These are phyloP conservation scores for Leptodermis oblonga DNA, from an alignment of 257 asterid species.

Conservation along the genomic window DNA sequence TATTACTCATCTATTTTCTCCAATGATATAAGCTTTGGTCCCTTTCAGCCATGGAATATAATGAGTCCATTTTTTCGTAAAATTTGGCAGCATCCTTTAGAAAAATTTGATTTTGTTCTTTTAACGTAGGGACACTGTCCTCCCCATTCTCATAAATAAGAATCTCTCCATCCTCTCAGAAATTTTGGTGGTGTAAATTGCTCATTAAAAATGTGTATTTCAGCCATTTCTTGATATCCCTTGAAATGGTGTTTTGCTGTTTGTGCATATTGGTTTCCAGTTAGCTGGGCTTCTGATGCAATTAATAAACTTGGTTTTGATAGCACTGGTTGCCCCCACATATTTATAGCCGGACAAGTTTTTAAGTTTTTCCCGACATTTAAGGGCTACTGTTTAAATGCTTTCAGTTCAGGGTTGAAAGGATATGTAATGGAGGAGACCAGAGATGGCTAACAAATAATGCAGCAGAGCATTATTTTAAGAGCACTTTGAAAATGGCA, in stretches of 20 bases:
- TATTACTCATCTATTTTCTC: background rate
- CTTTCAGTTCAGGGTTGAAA: background rate
- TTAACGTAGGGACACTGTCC: background rate
- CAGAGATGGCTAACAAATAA: background rate
- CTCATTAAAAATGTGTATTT: background rate
- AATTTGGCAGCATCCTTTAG: background rate
- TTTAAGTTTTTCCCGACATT: background rate
- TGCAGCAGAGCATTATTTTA: background rate
- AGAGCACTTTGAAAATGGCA: background rate
- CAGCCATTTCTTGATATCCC: background rate
- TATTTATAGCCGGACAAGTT: conserved; percentile 3
- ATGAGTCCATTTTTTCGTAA: background rate
- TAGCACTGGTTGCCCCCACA: background rate
- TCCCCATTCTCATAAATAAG: background rate
- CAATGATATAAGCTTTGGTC: background rate
- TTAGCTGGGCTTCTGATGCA: background rate
- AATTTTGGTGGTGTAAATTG: background rate
- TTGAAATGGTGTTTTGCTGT: background rate
- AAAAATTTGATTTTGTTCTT: conserved; percentile 1
- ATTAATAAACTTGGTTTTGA: background rate
- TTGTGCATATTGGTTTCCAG: background rate
- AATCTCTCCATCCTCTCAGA: background rate
- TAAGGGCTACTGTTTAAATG: background rate
- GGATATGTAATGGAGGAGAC: background rate
- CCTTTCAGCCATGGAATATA: background rate